Percentiles rank a stretch among this genome's conserved stretches.
Conservation (phyloP, 2,329 filamentous ascomycete species). For the Davidsoniella virescens region DNA sequence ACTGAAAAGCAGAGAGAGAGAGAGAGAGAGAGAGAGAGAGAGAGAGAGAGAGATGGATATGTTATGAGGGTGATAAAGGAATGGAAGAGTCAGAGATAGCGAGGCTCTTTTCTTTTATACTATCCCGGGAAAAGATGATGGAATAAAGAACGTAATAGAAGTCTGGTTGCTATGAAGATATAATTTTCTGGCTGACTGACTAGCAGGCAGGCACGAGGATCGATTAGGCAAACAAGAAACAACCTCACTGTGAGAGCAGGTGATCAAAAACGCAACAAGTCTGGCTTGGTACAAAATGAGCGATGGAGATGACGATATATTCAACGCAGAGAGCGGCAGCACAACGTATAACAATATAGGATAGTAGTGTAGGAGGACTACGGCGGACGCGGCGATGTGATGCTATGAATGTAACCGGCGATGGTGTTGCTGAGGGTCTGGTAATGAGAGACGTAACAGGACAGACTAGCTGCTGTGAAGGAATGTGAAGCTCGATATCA, state of each 20-base stretch:
- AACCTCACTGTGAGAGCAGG: too few species aligned
- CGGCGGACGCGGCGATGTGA: constrained; percentile 1
- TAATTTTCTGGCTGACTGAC: too few species aligned
- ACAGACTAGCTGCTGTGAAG: constrained; percentile 8
- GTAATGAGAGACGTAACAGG: not conserved
- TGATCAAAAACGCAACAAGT: not conserved
- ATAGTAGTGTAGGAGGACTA: not conserved
- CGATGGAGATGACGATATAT: too few species aligned
- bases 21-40: constrained; percentile 3
- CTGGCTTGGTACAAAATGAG: not conserved
- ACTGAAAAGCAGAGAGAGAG: not conserved
- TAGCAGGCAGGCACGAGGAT: too few species aligned
- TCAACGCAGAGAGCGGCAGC: too few species aligned
- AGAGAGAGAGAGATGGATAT: constrained; percentile 3
- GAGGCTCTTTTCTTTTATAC: not conserved
- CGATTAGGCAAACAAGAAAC: not conserved
- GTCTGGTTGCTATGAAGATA: too few species aligned
- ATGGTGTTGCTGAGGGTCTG: not conserved
- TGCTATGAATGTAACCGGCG: not conserved
- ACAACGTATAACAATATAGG: too few species aligned
- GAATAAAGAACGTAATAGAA: too few species aligned
- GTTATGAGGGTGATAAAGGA: not conserved
- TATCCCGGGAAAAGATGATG: not conserved
- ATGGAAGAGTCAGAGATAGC: not conserved
- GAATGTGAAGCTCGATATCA: constrained; percentile 5